These are phyloP conservation scores for Solanum bulbocastanum DNA, from an alignment of 257 asterid genomes.

Conservation along the genomic window DNA sequence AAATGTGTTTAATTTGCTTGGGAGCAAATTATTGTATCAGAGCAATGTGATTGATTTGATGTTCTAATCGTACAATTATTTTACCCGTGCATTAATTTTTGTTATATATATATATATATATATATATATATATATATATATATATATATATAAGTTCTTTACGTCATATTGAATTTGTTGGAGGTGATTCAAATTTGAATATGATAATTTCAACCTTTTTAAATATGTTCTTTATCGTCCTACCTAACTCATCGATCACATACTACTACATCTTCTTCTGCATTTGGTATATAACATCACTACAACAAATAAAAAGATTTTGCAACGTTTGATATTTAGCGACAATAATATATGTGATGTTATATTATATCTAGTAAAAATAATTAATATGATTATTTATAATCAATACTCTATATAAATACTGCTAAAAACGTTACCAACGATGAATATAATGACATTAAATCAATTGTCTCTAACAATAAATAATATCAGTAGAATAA, in stretches of 20 bases:
- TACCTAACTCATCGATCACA: background rate
- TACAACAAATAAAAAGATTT: background rate
- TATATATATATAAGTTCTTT: background rate
- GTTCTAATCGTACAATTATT: background rate
- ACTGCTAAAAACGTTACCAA: rapidly evolving
- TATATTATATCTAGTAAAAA: no score
- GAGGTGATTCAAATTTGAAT: background rate
- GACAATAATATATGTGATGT: no score
- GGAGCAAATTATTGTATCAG: background rate
- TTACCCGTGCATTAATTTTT: background rate
- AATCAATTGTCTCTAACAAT: no score
- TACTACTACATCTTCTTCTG: background rate
- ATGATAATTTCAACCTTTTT: background rate
- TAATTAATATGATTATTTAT: background rate
- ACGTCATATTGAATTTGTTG: background rate
- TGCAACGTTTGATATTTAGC: background rate
- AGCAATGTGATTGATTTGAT: background rate
- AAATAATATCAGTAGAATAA: no score
- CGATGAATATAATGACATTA: no score
- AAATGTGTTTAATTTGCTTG: background rate
- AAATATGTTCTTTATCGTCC: background rate
- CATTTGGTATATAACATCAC: background rate
- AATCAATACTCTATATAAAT: no score
- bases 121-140: background rate
- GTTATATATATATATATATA: background rate